Conservation (phyloP, 2,329 filamentous ascomycete genomes). For the Fusarium secorum region DNA sequence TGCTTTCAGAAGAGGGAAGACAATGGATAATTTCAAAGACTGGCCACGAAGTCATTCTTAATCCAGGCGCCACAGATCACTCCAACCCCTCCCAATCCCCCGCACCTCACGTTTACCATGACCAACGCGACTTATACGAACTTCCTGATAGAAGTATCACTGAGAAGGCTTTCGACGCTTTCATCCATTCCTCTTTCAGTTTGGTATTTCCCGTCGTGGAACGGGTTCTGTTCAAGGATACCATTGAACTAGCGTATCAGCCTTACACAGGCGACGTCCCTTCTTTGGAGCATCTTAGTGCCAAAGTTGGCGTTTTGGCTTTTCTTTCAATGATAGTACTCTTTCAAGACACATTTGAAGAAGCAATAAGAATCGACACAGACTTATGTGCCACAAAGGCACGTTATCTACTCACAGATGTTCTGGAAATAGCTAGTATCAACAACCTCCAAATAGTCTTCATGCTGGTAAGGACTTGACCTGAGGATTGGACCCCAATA, state of each 20-base stretch:
- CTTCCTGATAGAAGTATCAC: slow-evolving; percentile 40
- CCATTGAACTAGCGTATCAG: slow-evolving; percentile 55
- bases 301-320: slow-evolving; percentile 57
- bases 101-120: background rate
- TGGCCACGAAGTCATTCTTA: slow-evolving; percentile 14
- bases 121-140: slow-evolving; percentile 6
- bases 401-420: slow-evolving; percentile 52
- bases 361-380: slow-evolving; percentile 45
- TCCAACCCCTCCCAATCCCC: background rate
- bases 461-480: slow-evolving; percentile 55
- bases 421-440: slow-evolving; percentile 54
- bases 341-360: slow-evolving; percentile 24
- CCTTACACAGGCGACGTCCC: slow-evolving; percentile 12
- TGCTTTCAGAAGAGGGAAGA: slow-evolving; percentile 32
- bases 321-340: slow-evolving; percentile 52
- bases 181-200: slow-evolving; percentile 47
- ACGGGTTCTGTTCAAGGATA: slow-evolving; percentile 54
- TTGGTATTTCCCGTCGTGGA: slow-evolving; percentile 60
- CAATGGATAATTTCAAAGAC: slow-evolving; percentile 33
- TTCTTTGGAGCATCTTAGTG: slow-evolving; percentile 44
- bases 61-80: background rate
- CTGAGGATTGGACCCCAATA: fast-evolving
- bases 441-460: slow-evolving; percentile 55
- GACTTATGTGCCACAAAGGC: slow-evolving; percentile 53
- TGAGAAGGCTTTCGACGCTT: slow-evolving; percentile 36